Conservation (phyloP, 1,139 yeast species). For the Blastobotrys arbuscula region DNA sequence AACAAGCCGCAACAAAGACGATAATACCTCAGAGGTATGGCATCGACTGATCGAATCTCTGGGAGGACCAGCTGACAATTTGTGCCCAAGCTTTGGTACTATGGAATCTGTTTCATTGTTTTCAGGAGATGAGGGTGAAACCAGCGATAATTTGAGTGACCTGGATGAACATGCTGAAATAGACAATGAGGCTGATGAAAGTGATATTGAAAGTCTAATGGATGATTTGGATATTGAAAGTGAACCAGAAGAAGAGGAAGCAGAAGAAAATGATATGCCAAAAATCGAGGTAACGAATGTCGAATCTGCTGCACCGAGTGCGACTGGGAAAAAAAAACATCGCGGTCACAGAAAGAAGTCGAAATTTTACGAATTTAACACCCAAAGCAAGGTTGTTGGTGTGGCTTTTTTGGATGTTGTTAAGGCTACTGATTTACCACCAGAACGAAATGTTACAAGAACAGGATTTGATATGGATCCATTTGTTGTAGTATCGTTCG, state of each 20-base stretch:
- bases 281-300: slow-evolving; percentile 8
- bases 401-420: slow-evolving; percentile 71
- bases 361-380: slow-evolving; percentile 32
- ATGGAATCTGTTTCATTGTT: slow-evolving; percentile 8
- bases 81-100: slow-evolving; percentile 2
- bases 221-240: not conserved
- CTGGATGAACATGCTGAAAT: not conserved
- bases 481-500: slow-evolving; percentile 85
- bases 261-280: not conserved
- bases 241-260: slow-evolving; percentile 3
- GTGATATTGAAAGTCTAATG: not conserved
- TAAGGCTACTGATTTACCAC: slow-evolving; percentile 52
- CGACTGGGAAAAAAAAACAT: not conserved
- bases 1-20: slow-evolving; percentile 14
- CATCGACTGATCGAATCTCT: slow-evolving; percentile 5
- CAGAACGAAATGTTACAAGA: slow-evolving; percentile 39
- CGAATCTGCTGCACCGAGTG: not conserved
- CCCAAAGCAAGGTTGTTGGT: slow-evolving; percentile 52
- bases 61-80: slow-evolving; percentile 5
- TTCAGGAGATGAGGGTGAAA: slow-evolving; percentile 6
- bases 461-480: slow-evolving; percentile 95
- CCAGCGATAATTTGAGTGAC: slow-evolving; percentile 11
- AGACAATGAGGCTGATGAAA: not conserved
- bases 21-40: slow-evolving; percentile 18
- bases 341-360: slow-evolving; percentile 6